Evolutionary conservation across 2,329 filamentous ascomycete species (phyloP).

Genomic region (Xenoacremonium recifei): DNA sequence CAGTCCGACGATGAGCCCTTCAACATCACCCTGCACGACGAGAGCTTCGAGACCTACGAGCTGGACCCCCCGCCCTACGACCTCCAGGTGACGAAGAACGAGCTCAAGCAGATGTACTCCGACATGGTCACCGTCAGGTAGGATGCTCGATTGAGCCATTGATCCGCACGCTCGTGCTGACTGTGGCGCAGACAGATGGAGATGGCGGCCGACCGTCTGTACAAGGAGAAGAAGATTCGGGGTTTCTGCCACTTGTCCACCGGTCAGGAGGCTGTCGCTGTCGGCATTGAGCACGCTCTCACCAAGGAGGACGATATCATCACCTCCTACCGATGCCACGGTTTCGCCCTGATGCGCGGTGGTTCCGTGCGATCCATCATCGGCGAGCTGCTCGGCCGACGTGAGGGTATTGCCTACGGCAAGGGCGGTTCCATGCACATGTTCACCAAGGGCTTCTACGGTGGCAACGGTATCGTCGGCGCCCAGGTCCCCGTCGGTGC

Average conservation of each 20-base stretch:
- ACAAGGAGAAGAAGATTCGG: conserved; percentile 99
- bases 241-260: conserved; percentile 99
- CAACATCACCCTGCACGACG: conserved; percentile 87
- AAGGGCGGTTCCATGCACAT: conserved; percentile 99
- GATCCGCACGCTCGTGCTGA: conserved; percentile 24
- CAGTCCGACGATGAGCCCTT: conserved; percentile 95
- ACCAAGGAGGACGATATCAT: conserved; percentile 91
- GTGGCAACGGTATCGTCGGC: conserved; percentile 98
- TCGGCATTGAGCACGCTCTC: conserved; percentile 95
- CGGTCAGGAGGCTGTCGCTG: conserved; percentile 94
- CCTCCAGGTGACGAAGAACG: conserved; percentile 90
- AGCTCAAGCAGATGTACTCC: conserved; percentile 98
- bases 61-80: conserved; percentile 94
- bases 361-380: conserved; percentile 89
- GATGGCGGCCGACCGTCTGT: conserved; percentile 97
- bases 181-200: conserved; percentile 81
- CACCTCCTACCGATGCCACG: conserved; percentile 98
- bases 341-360: conserved; percentile 95
- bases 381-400: conserved; percentile 89
- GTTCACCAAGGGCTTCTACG: conserved; percentile 97
- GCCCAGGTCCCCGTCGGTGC: conserved; percentile 97
- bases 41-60: conserved; percentile 99
- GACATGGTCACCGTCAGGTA: conserved; percentile 96
- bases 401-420: conserved; percentile 95
- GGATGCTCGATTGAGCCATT: conserved; percentile 28